Conservation (phyloP, 108 stramenopile genomes). For the Cyclotella sp. region DNA sequence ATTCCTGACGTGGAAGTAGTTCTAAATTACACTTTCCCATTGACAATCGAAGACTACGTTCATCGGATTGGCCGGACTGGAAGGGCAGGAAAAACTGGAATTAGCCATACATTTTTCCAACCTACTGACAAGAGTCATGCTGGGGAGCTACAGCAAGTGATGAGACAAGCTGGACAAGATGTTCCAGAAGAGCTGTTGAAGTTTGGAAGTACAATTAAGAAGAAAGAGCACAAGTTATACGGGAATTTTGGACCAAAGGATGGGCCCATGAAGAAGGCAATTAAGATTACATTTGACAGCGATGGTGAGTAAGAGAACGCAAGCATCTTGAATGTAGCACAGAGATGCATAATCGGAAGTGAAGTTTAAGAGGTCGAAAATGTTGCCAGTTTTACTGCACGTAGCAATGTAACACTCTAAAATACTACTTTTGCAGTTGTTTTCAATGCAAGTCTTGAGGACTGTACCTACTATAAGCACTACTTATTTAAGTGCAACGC, state of each 20-base stretch:
- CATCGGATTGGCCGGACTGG: slow-evolving; percentile 98
- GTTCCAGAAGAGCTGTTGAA: slow-evolving; percentile 92
- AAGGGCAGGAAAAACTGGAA: slow-evolving; percentile 96
- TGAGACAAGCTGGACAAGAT: slow-evolving; percentile 92
- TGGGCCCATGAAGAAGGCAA: slow-evolving; percentile 86
- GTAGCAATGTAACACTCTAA: too few relatives aligned
- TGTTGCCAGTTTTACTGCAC: too few relatives aligned
- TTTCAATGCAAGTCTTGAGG: too few relatives aligned
- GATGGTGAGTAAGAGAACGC: neutral
- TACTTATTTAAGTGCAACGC: too few relatives aligned
- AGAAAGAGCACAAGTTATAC: slow-evolving; percentile 99
- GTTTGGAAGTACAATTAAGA: slow-evolving; percentile 98
- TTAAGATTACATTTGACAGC: slow-evolving; percentile 79
- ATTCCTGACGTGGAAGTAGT: slow-evolving; percentile 98
- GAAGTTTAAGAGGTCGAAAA: too few relatives aligned
- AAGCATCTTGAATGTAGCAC: too few relatives aligned
- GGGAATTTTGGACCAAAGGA: slow-evolving; percentile 92
- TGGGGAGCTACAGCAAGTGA: slow-evolving; percentile 96
- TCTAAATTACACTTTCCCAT: slow-evolving; percentile 96
- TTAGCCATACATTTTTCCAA: slow-evolving; percentile 96
- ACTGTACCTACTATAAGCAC: too few relatives aligned
- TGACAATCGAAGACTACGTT: slow-evolving; percentile 97
- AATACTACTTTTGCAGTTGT: too few relatives aligned
- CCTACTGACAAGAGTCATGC: slow-evolving; percentile 95
- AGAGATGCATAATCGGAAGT: too few relatives aligned